A percentile compares a stretch with the other conserved stretches of the same genome.
Conservation (phyloP, 345 rosid species). For the Linum lewisii region DNA sequence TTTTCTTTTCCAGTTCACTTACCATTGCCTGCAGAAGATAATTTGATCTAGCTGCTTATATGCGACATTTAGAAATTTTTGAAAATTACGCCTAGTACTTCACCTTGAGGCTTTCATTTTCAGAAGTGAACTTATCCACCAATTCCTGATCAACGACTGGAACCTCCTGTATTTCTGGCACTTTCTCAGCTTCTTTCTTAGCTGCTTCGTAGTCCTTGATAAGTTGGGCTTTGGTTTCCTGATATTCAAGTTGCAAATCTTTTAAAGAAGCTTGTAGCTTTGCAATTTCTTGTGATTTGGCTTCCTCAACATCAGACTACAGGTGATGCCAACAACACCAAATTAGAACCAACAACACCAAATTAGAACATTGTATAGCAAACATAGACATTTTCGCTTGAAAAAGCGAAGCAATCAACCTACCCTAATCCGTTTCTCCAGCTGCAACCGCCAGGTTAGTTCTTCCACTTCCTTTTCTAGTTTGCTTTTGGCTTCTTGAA, state of each 20-base stretch:
- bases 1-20: conserved; percentile 7
- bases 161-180: conserved; percentile 8
- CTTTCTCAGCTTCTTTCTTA: conserved; percentile 22
- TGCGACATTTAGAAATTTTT: not conserved
- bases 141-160: conserved; percentile 4
- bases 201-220: conserved; percentile 30
- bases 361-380: not conserved
- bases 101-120: conserved; percentile 11
- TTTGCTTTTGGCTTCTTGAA: conserved; percentile 5
- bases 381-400: not conserved
- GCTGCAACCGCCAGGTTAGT: conserved; percentile 9
- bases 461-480: conserved; percentile 9
- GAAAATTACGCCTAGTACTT: not conserved
- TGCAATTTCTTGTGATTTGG: conserved; percentile 4
- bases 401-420: not conserved
- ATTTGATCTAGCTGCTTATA: not conserved
- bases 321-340: not conserved
- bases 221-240: conserved; percentile 25
- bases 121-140: conserved; percentile 6
- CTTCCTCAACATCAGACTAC: conserved; percentile 9
- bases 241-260: conserved; percentile 18
- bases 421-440: conserved; percentile 9
- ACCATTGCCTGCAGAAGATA: conserved; percentile 3
- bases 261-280: conserved; percentile 16
- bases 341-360: not conserved